Percentiles rank a stretch among this genome's conserved stretches.
Conservation (phyloP, 371 early-diverging fungal species). For the Smittium mucronatum region DNA sequence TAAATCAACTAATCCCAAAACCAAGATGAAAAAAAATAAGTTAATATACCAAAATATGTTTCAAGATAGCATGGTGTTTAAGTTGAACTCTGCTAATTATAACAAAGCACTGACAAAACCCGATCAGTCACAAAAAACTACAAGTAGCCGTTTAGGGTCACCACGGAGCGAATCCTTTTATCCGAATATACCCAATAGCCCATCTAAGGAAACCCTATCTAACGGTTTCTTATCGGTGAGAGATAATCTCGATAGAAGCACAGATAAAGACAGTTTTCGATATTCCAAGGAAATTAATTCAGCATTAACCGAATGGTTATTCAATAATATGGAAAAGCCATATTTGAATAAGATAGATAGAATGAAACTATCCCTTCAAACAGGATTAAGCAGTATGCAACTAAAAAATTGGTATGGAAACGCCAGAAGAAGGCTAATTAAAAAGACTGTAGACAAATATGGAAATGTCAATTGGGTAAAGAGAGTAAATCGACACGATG, state of each 20-base stretch:
- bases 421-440: constrained; percentile 8
- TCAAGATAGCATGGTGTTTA: no score
- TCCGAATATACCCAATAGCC: no score
- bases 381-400: background rate
- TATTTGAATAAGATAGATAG: constrained; percentile 5
- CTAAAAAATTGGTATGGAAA: constrained; percentile 12
- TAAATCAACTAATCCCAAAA: no score
- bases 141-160: no score
- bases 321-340: constrained; percentile 1
- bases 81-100: no score
- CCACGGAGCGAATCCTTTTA: no score
- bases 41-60: no score
- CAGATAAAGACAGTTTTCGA: background rate
- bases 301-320: background rate
- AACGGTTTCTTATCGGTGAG: no score
- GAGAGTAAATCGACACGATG: background rate
- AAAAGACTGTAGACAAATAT: constrained; percentile 1
- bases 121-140: no score
- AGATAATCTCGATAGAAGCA: background rate
- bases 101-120: no score
- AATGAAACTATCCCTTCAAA: background rate
- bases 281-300: background rate
- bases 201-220: no score
- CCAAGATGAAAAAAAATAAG: no score
- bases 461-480: constrained; percentile 3